phyloP scores from a whole-genome alignment of 495 filamentous ascomycete species.

The Aspergillus avenaceus region DNA sequence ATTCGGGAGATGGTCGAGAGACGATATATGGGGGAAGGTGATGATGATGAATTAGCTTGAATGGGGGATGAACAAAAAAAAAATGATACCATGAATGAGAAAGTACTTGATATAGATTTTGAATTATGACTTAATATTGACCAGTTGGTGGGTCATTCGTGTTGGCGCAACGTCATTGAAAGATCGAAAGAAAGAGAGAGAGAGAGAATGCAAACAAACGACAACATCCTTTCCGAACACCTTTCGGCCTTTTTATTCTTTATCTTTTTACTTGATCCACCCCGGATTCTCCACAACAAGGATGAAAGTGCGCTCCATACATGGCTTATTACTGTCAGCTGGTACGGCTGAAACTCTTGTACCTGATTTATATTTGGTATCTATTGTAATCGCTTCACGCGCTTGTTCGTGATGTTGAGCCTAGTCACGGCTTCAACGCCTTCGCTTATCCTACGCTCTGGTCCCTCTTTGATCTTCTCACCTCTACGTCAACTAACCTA shows the following conservation, averaged over 20 bases:
- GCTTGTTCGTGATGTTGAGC: constrained; percentile 32
- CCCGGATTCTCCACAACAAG: background rate
- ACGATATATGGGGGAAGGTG: constrained; percentile 53
- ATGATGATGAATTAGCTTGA: constrained; percentile 48
- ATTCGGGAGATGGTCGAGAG: constrained; percentile 73
- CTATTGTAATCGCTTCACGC: too few species aligned
- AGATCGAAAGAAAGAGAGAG: background rate
- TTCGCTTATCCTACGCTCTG: constrained; percentile 2
- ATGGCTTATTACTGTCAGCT: background rate
- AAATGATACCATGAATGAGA: constrained; percentile 10
- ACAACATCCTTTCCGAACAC: too few species aligned
- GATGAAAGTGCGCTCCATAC: background rate
- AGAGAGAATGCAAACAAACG: too few species aligned
- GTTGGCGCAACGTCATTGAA: background rate
- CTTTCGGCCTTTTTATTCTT: background rate
- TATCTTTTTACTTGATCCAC: background rate
- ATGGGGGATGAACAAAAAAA: background rate
- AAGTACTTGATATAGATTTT: too few species aligned
- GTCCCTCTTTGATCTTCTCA: constrained; percentile 23
- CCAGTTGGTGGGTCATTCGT: background rate
- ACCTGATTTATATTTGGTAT: constrained; percentile 3
- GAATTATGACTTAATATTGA: too few species aligned
- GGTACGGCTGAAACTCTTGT: background rate
- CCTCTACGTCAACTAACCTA: constrained; percentile 21
- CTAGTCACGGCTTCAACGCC: constrained; percentile 16